Base-by-base conservation (phyloP, 2,329 filamentous ascomycete species). In the Dactylellina haptotyla region DNA sequence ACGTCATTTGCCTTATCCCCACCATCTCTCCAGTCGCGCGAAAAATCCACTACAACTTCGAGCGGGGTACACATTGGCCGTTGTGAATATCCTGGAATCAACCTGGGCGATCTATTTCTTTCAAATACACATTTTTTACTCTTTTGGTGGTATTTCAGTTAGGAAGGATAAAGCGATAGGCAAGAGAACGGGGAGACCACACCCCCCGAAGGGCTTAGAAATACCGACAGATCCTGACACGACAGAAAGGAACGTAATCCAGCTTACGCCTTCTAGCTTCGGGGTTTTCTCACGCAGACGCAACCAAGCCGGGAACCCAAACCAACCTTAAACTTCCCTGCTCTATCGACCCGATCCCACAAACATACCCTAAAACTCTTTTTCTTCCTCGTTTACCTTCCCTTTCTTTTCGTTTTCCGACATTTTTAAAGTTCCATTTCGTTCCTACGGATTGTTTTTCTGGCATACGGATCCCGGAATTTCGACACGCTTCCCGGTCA, bases 41-140 rank as follows among this genome's bases (percentile, higher is more conserved):
- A 51, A 46, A 23, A 46, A 2, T 18, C 18, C 18, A n/a, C 4
- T 16, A 12, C 37, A 28, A 43, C 20, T 46, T 26, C 18, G 28
- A 65, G 62, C 53, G 62, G 62, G 62, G 62, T 58, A 66, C 9
- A 12, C 41, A 2, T 46, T 46, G 9, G 41, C 16, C 18, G 4
- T 46, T 46, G 18, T 46, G 1, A 20, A 46, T 20, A 34, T 34
- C 32, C 41, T n/a, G 41, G 23, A 46, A 4, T 16, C 14, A 41
- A 20, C 41, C 25, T 20, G 25, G 48, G 26, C 48, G 48, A 34
- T n/a, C n/a, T n/a, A n/a, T n/a, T n/a, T n/a, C n/a, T n/a, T n/a
- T n/a, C n/a, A n/a, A n/a, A n/a, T n/a, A n/a, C n/a, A n/a, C n/a
- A n/a, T 30, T 18, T 32, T 30, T 26, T 50, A 14, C 18, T 50